Percentiles rank a stretch among this genome's conserved stretches.
Evolutionary conservation across 2,329 filamentous ascomycete genomes (phyloP).

Genomic region (Penicillium olsonii): DNA sequence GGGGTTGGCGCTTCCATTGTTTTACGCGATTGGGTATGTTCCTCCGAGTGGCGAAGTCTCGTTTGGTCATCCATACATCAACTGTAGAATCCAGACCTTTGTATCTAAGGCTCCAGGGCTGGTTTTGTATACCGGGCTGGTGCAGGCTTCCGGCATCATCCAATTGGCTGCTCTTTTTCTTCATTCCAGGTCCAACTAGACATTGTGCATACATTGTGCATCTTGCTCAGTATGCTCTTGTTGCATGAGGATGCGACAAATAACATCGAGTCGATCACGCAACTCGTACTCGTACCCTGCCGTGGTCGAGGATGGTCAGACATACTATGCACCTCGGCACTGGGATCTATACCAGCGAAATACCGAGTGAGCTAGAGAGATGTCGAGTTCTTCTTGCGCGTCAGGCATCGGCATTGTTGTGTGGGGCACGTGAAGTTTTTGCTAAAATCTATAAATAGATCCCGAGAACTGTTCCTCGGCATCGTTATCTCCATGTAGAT

Average conservation of each 20-base stretch:
- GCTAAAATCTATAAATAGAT: background rate
- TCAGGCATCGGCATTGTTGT: background rate
- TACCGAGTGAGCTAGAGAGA: no score
- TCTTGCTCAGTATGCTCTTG: no score
- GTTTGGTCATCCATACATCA: no score
- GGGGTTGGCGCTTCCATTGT: constrained; percentile 8
- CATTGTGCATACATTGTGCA: background rate
- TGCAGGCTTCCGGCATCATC: background rate
- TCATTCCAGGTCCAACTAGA: background rate
- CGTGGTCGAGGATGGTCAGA: no score
- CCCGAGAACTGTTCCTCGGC: background rate
- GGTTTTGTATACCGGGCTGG: background rate
- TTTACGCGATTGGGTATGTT: constrained; percentile 20
- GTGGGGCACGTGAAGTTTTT: background rate
- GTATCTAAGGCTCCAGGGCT: no score
- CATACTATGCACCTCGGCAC: no score
- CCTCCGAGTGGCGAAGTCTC: constrained; percentile 9
- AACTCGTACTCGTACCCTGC: no score
- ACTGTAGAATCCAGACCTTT: background rate
- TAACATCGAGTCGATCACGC: no score
- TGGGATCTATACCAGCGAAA: no score
- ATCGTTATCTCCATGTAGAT: background rate
- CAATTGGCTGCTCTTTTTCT: background rate
- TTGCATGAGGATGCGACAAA: no score
- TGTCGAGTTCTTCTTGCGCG: background rate